These are phyloP conservation scores for Alternaria triticimaculans DNA, from an alignment of 2,329 filamentous ascomycete species.

Conservation along the genomic window DNA sequence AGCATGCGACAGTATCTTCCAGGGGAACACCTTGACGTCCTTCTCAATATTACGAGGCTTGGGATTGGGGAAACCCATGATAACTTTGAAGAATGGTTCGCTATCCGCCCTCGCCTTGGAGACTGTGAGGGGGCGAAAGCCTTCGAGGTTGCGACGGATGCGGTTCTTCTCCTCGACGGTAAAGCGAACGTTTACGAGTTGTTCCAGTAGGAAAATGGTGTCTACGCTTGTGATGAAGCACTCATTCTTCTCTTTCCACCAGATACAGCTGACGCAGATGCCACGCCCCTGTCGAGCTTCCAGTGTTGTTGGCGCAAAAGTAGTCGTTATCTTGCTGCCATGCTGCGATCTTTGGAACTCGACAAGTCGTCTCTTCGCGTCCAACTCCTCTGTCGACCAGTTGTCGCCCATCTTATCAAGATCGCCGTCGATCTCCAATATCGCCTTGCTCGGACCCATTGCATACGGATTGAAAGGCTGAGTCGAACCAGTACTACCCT, in stretches of 20 bases:
- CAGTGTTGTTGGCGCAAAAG: slow-evolving; percentile 78
- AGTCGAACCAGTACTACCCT: slow-evolving; percentile 50
- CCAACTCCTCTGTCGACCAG: slow-evolving; percentile 84
- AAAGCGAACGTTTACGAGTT: slow-evolving; percentile 84
- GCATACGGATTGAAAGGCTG: slow-evolving; percentile 74
- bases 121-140: slow-evolving; percentile 89
- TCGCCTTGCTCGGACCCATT: slow-evolving; percentile 80
- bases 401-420: slow-evolving; percentile 81
- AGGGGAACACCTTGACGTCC: slow-evolving; percentile 97
- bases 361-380: slow-evolving; percentile 81
- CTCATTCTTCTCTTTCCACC: slow-evolving; percentile 89
- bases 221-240: slow-evolving; percentile 97
- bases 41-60: slow-evolving; percentile 99
- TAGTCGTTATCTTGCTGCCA: slow-evolving; percentile 80
- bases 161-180: slow-evolving; percentile 98
- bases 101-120: slow-evolving; percentile 92
- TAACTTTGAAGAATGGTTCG: slow-evolving; percentile 98
- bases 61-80: slow-evolving; percentile 95
- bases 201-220: slow-evolving; percentile 92
- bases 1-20: slow-evolving; percentile 85
- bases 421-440: slow-evolving; percentile 84
- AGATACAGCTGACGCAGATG: slow-evolving; percentile 97
- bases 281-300: slow-evolving; percentile 82
- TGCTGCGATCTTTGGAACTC: slow-evolving; percentile 84
- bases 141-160: slow-evolving; percentile 93